Conservation (phyloP, 495 filamentous ascomycete species). For the Xylaria acuta region DNA sequence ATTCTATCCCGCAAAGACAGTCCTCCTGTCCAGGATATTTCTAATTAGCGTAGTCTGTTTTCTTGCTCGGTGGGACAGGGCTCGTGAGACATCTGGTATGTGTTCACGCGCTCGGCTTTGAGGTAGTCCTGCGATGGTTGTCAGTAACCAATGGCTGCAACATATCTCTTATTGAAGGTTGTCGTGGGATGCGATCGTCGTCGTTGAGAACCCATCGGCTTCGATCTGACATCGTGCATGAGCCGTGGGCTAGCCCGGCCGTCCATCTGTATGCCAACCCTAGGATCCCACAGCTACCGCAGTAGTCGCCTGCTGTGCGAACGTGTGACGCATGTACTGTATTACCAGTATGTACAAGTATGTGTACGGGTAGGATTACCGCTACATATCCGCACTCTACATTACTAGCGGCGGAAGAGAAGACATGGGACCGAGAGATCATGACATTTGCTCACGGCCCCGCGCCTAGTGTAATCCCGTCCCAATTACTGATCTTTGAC, state of each 20-base stretch:
- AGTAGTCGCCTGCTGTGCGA: slow-evolving; percentile 30
- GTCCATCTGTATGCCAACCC: slow-evolving; percentile 36
- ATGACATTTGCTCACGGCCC: slow-evolving; percentile 1
- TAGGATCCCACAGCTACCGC: slow-evolving; percentile 27
- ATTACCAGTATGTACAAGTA: too few relatives aligned
- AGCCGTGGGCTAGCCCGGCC: slow-evolving; percentile 33
- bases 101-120: slow-evolving; percentile 10
- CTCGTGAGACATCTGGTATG: slow-evolving; percentile 21
- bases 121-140: neutral
- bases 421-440: slow-evolving; percentile 19
- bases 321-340: slow-evolving; percentile 28
- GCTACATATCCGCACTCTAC: slow-evolving; percentile 33
- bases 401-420: slow-evolving; percentile 31
- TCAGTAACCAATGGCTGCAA: neutral
- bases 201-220: slow-evolving; percentile 36
- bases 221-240: slow-evolving; percentile 48
- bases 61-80: slow-evolving; percentile 12
- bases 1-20: slow-evolving; percentile 6
- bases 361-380: slow-evolving; percentile 26
- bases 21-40: neutral
- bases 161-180: neutral
- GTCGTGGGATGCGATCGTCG: slow-evolving; percentile 36
- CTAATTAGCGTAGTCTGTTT: neutral
- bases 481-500: neutral
- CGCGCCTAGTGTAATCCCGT: slow-evolving; percentile 1